phyloP scores from a whole-genome alignment of 1,284 basidiomycete genomes.

The Apiotrichum montevideense region DNA sequence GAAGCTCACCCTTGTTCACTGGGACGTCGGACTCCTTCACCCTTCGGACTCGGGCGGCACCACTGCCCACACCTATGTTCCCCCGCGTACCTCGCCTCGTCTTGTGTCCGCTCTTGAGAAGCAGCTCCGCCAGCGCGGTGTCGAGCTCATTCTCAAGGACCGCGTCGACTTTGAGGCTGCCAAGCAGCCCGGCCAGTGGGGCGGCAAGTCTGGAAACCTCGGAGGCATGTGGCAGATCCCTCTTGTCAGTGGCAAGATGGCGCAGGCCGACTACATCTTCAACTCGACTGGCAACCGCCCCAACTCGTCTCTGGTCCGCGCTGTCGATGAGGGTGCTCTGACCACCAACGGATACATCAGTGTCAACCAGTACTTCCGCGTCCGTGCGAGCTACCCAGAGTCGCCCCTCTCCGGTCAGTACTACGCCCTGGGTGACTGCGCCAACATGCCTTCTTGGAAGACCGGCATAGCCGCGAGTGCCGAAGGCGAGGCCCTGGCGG shows the following conservation, averaged over 20 bases:
- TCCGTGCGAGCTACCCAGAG: constrained; percentile 6
- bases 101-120: constrained; percentile 31
- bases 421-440: constrained; percentile 43
- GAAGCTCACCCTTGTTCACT: constrained; percentile 25
- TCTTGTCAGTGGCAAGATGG: constrained; percentile 29
- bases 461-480: constrained; percentile 26
- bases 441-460: constrained; percentile 36
- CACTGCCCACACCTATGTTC: constrained; percentile 20
- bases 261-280: constrained; percentile 48
- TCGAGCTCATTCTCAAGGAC: constrained; percentile 43
- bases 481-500: constrained; percentile 22
- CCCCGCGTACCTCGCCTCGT: constrained; percentile 29
- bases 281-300: constrained; percentile 47
- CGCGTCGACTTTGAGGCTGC: constrained; percentile 31
- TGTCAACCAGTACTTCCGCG: constrained; percentile 39
- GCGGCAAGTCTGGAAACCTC: constrained; percentile 30
- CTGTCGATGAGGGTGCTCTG: constrained; percentile 35
- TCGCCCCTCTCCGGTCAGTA: constrained; percentile 29
- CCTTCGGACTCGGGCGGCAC: constrained; percentile 16
- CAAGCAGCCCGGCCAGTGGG: constrained; percentile 22
- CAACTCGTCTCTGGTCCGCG: constrained; percentile 39
- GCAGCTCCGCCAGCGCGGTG: constrained; percentile 36
- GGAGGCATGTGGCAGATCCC: constrained; percentile 32
- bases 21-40: constrained; percentile 25
- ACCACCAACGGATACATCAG: constrained; percentile 29